phyloP scores from a whole-genome alignment of 108 stramenopile genomes.

The Schizochytrium sp. region DNA sequence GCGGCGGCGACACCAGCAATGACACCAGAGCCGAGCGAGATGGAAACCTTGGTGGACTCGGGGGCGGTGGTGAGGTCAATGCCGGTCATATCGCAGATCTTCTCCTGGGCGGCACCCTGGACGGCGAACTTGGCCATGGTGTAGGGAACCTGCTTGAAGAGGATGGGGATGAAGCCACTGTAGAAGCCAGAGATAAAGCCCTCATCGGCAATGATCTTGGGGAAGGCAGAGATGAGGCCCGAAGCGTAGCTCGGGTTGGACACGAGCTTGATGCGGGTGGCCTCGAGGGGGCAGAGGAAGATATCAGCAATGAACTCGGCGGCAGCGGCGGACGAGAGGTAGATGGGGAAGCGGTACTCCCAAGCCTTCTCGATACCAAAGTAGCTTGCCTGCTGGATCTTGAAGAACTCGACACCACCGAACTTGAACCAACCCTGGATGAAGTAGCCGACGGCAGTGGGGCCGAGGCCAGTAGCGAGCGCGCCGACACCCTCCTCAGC shows the following conservation, averaged over 20 bases:
- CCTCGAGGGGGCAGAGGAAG: constrained; percentile 95
- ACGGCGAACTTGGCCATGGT: constrained; percentile 99
- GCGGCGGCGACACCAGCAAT: constrained; percentile 91
- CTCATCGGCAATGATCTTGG: constrained; percentile 66
- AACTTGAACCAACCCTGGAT: constrained; percentile 98
- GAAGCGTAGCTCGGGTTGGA: constrained; percentile 79
- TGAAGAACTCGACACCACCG: constrained; percentile 96
- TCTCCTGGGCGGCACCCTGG: constrained; percentile 83
- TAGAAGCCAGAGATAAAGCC: constrained; percentile 80
- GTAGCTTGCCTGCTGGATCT: constrained; percentile 69
- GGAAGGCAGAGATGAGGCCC: constrained; percentile 74
- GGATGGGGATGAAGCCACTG: constrained; percentile 85
- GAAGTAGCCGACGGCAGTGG: constrained; percentile 91
- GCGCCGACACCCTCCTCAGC: constrained; percentile 69
- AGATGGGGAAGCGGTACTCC: constrained; percentile 84
- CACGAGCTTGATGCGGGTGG: constrained; percentile 90
- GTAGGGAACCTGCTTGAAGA: constrained; percentile 97
- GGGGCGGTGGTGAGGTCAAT: constrained; percentile 58
- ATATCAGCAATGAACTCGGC: constrained; percentile 95
- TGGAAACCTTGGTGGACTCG: constrained; percentile 56
- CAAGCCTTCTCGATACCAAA: constrained; percentile 85
- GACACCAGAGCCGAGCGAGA: constrained; percentile 83
- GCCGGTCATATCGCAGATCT: constrained; percentile 70
- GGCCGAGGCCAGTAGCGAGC: constrained; percentile 89
- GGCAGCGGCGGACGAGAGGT: constrained; percentile 75